Conservation (phyloP, 345 rosid species). For the Boechera divaricarpa region DNA sequence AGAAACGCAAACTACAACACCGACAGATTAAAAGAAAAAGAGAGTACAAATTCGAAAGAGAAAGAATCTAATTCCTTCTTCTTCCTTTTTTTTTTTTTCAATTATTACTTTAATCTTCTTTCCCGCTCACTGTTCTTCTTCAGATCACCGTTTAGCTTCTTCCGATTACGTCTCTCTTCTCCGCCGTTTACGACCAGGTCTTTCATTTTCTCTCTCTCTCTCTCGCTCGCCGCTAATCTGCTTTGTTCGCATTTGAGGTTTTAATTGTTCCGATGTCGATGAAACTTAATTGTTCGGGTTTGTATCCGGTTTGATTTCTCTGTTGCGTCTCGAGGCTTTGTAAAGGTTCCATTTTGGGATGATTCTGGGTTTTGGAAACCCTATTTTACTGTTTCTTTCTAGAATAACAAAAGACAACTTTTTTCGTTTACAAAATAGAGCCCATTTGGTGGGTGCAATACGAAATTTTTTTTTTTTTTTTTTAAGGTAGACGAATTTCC, state of each 20-base stretch:
- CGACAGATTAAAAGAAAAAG: conserved; percentile 8
- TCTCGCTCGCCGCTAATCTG: neutral
- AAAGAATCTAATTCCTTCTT: conserved; percentile 29
- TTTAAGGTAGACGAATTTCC: conserved; percentile 13
- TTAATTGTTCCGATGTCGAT: conserved; percentile 3
- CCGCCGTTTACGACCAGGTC: conserved; percentile 52
- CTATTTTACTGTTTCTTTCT: neutral
- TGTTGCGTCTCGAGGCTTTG: neutral
- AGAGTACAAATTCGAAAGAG: conserved; percentile 34
- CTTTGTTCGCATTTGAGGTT: neutral
- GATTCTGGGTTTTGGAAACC: conserved; percentile 25
- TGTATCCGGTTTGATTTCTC: neutral
- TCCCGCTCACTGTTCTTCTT: conserved; percentile 50
- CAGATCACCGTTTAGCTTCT: neutral
- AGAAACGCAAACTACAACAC: conserved; percentile 22
- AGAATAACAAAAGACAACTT: neutral
- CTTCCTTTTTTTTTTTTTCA: neutral
- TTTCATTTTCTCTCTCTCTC: conserved; percentile 10
- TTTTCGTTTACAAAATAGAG: neutral
- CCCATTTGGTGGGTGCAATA: conserved; percentile 1
- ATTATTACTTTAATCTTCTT: conserved; percentile 31
- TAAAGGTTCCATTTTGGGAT: neutral
- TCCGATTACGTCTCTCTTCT: conserved; percentile 34
- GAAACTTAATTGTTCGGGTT: neutral
- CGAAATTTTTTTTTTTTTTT: no score